Base-by-base conservation (phyloP, 2,329 filamentous ascomycete species). In the Kalaharituber pfeilii region DNA sequence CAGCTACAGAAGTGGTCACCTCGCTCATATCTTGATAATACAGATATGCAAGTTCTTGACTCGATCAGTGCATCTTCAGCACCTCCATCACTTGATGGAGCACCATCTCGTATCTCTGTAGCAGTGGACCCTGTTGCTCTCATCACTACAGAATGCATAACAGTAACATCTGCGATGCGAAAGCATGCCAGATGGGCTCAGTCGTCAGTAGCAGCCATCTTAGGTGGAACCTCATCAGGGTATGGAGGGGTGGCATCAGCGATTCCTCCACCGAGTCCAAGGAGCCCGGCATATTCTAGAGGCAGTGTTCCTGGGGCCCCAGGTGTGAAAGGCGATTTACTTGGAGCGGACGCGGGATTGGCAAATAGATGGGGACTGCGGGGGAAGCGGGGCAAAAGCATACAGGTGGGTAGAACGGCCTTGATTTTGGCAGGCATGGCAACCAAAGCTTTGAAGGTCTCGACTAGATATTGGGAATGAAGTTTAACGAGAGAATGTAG, bases 131-230 rank as follows among this genome's bases (percentile, higher is more conserved):
- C 88, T 1, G 82, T 94, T 55, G 88, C 87, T 50, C 74, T 98
- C 64, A 87, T 98, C 61, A 94, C 94, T 59, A 94, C 89, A 69
- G 91, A 98, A 80, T 98, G 91, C 69, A 96, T 96, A 67, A 89
- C 88, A 47, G 89, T 98, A 71, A 96, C 91, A 13, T 95, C 89
- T 59, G 87, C 88, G 57, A 95, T 98, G 77, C 88, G 94, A 66
- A 98, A 98, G 72, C 83, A 95, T 77, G 84, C 87, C 60, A 84
- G 91, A 61, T 96, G 89, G 75, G 86, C 87, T 49, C 88, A 96
- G 68, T 94, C 88, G 11, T 95, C 88, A 4, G 91, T 98, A 45
- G 87, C 91, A 33, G 89, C 89, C 52, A 98, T 98, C 57, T 75
- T 98, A 28, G 91, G 91, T 51, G 86, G 86, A 60, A 47, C 60